Evolutionary conservation across 371 early-diverging fungal genomes (phyloP).

Genomic region (Lichtheimia ramosa): DNA sequence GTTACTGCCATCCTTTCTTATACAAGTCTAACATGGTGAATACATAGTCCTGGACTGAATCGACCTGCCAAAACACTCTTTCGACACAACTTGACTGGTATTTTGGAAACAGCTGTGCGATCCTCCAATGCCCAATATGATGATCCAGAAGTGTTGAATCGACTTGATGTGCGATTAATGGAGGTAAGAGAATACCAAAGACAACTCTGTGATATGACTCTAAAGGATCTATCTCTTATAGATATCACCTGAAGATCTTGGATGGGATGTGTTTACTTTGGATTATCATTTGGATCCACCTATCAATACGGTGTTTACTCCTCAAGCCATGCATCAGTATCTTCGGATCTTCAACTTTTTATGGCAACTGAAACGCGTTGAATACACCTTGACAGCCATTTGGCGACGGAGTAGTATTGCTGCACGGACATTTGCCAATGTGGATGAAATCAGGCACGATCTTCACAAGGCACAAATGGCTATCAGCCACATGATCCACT

Average conservation of each 20-base stretch:
- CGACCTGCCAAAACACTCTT: conserved; percentile 78
- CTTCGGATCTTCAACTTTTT: conserved; percentile 83
- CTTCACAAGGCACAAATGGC: conserved; percentile 67
- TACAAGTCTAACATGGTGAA: neutral
- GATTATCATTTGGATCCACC: conserved; percentile 86
- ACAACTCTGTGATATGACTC: neutral
- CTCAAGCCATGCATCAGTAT: conserved; percentile 79
- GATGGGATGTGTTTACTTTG: conserved; percentile 93
- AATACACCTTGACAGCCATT: conserved; percentile 67
- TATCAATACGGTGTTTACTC: conserved; percentile 80
- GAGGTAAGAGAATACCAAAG: conserved; percentile 37
- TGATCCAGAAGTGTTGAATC: conserved; percentile 71
- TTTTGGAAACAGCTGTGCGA: conserved; percentile 85
- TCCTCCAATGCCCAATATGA: conserved; percentile 91
- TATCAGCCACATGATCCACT: conserved; percentile 90
- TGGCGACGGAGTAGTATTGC: conserved; percentile 84
- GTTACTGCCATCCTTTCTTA: neutral
- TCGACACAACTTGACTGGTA: conserved; percentile 87
- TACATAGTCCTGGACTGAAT: conserved; percentile 52
- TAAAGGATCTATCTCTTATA: conserved; percentile 17
- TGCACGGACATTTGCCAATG: conserved; percentile 48
- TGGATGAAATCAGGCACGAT: conserved; percentile 38
- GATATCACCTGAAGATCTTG: conserved; percentile 71
- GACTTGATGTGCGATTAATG: conserved; percentile 77
- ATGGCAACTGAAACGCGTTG: conserved; percentile 88